These are phyloP conservation scores for Curvularia spicifera DNA, from an alignment of 2,329 filamentous ascomycete species.

Conservation along the genomic window DNA sequence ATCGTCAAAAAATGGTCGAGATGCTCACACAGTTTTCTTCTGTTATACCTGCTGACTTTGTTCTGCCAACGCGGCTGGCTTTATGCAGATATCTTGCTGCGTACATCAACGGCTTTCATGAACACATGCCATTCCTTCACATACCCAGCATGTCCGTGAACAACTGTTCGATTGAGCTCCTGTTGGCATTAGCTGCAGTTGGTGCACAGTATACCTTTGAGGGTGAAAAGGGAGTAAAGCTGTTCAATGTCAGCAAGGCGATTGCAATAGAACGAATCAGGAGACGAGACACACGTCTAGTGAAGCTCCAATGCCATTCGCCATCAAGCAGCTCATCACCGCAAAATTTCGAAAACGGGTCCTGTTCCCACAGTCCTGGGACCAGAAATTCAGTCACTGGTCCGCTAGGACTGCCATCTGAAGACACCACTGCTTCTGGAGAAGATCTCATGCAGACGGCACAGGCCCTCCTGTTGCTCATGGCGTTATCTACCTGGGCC, in stretches of 20 bases:
- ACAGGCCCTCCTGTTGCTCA: constrained; percentile 67
- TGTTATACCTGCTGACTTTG: constrained; percentile 67
- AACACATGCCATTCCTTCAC: constrained; percentile 69
- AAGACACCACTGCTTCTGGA: constrained; percentile 22
- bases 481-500: constrained; percentile 66
- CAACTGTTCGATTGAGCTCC: constrained; percentile 70
- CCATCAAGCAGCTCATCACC: constrained; percentile 30
- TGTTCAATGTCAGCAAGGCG: constrained; percentile 64
- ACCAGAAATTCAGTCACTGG: constrained; percentile 31
- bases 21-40: constrained; percentile 67
- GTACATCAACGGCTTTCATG: constrained; percentile 71
- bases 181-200: constrained; percentile 71
- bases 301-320: constrained; percentile 32
- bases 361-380: constrained; percentile 23
- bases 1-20: constrained; percentile 58
- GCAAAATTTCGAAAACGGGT: constrained; percentile 24
- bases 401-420: constrained; percentile 38
- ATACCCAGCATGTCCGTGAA: constrained; percentile 69
- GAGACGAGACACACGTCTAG: constrained; percentile 56
- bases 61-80: constrained; percentile 72
- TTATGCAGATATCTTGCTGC: constrained; percentile 72
- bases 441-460: constrained; percentile 66
- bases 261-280: constrained; percentile 61
- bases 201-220: constrained; percentile 70
- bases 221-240: constrained; percentile 58